Percentiles rank a stretch among this genome's conserved stretches.
Conservation (phyloP, 2,329 filamentous ascomycete genomes). For the Penicillium sp. region DNA sequence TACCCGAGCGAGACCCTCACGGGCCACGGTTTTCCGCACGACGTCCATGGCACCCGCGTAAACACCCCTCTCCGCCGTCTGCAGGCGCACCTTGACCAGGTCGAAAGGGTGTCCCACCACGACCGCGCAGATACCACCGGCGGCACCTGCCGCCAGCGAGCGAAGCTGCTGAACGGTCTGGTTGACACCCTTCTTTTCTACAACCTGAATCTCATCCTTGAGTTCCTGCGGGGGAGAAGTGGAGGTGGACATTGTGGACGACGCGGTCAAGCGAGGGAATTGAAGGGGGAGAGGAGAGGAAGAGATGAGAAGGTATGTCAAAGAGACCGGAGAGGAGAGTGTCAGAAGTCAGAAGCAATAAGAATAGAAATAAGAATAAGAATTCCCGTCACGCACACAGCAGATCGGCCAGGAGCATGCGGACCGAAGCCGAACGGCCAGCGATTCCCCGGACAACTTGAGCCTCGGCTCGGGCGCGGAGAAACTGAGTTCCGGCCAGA, state of each 20-base stretch:
- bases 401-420: conserved; percentile 10
- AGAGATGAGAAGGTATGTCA: not conserved
- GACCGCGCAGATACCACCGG: conserved; percentile 90
- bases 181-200: conserved; percentile 33
- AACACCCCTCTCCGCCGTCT: conserved; percentile 91
- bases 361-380: not conserved
- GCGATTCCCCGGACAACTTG: conserved; percentile 18
- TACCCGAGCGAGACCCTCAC: conserved; percentile 70
- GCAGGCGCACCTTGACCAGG: conserved; percentile 93
- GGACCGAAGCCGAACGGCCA: conserved; percentile 22
- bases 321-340: conserved; percentile 1
- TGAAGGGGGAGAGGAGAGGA: not conserved
- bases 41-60: conserved; percentile 91
- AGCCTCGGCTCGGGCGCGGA: conserved; percentile 25
- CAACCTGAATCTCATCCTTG: conserved; percentile 29
- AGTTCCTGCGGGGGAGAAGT: conserved; percentile 30
- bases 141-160: conserved; percentile 83
- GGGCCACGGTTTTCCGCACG: conserved; percentile 80
- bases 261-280: conserved; percentile 6
- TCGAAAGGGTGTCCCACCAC: conserved; percentile 96
- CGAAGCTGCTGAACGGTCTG: conserved; percentile 65
- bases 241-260: conserved; percentile 31
- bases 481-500: conserved; percentile 12
- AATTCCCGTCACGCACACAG: conserved; percentile 1
- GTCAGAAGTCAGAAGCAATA: conserved; percentile 3